These are phyloP conservation scores for Candida gigantensis DNA, from an alignment of 1,139 yeast species.

Conservation along the genomic window DNA sequence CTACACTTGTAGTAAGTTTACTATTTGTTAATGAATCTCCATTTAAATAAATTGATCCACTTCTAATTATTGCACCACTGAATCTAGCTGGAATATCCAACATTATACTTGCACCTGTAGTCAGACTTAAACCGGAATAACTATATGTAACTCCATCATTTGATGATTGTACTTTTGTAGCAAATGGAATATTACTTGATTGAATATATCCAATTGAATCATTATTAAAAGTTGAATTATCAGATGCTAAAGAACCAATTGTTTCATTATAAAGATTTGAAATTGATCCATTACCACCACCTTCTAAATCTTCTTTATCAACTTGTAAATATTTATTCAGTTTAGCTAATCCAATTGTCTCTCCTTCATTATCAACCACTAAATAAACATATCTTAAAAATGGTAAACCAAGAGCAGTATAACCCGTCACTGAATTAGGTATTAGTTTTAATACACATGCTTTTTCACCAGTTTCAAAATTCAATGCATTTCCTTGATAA, in stretches of 20 bases:
- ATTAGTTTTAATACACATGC: slow-evolving; percentile 64
- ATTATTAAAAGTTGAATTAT: not conserved
- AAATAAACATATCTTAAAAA: slow-evolving; percentile 58
- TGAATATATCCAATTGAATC: slow-evolving; percentile 28
- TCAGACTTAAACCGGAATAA: slow-evolving; percentile 15
- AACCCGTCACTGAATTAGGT: slow-evolving; percentile 55
- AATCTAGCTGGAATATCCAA: slow-evolving; percentile 37
- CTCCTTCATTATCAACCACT: slow-evolving; percentile 67
- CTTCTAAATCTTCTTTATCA: slow-evolving; percentile 6
- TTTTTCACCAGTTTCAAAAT: slow-evolving; percentile 52
- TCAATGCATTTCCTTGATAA: slow-evolving; percentile 30
- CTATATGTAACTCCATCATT: slow-evolving; percentile 11
- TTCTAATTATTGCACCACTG: slow-evolving; percentile 32
- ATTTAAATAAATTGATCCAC: slow-evolving; percentile 33
- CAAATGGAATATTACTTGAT: slow-evolving; percentile 41
- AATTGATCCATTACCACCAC: not conserved
- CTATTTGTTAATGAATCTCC: slow-evolving; percentile 7
- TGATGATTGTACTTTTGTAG: slow-evolving; percentile 19
- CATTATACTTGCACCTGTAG: slow-evolving; percentile 16
- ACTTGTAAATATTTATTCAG: slow-evolving; percentile 18
- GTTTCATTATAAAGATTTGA: slow-evolving; percentile 1
- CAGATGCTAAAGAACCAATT: not conserved
- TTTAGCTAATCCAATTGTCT: slow-evolving; percentile 51
- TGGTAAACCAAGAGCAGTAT: slow-evolving; percentile 60
- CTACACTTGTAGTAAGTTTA: slow-evolving; percentile 6